Conservation (phyloP, 2,329 filamentous ascomycete species). For the Monosporascus cannonballus region DNA sequence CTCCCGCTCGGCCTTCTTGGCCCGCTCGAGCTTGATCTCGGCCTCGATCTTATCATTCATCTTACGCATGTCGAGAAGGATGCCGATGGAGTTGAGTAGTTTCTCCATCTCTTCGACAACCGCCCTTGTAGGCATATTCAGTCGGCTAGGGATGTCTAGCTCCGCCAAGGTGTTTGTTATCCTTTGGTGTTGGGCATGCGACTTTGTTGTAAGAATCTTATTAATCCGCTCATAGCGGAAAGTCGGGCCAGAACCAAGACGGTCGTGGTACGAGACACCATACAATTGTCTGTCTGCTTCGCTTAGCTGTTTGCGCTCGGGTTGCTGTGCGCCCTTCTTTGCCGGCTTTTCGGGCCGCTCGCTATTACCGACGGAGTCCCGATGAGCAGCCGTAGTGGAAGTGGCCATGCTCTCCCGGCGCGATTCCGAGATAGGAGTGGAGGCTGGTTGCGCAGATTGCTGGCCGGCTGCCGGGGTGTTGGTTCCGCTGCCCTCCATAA, state of each 20-base stretch:
- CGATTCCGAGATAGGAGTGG: slow-evolving; percentile 33
- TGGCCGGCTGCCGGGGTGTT: slow-evolving; percentile 37
- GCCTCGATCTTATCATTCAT: slow-evolving; percentile 68
- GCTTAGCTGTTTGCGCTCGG: slow-evolving; percentile 63
- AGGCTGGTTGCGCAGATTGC: slow-evolving; percentile 23
- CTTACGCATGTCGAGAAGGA: slow-evolving; percentile 68
- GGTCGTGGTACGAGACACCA: slow-evolving; percentile 80
- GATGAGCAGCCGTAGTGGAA: slow-evolving; percentile 30
- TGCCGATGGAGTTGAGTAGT: slow-evolving; percentile 61
- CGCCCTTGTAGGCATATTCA: slow-evolving; percentile 68
- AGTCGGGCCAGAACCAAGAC: slow-evolving; percentile 76
- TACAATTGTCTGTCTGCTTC: slow-evolving; percentile 72
- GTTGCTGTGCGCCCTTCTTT: slow-evolving; percentile 46
- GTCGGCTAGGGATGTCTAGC: slow-evolving; percentile 62
- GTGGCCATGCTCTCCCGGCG: slow-evolving; percentile 50
- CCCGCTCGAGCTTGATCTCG: slow-evolving; percentile 58
- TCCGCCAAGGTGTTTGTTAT: slow-evolving; percentile 68
- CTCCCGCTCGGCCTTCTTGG: slow-evolving; percentile 48
- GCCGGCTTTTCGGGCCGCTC: slow-evolving; percentile 32
- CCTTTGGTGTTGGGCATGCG: slow-evolving; percentile 66
- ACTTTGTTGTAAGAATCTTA: slow-evolving; percentile 73
- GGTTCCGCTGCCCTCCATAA: slow-evolving; percentile 50
- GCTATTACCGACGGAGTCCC: slow-evolving; percentile 39
- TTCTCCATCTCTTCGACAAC: slow-evolving; percentile 67
- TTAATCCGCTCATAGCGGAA: slow-evolving; percentile 83